Evolutionary conservation across 2,329 filamentous ascomycete genomes (phyloP).

Genomic region (Monilinia polystroma): DNA sequence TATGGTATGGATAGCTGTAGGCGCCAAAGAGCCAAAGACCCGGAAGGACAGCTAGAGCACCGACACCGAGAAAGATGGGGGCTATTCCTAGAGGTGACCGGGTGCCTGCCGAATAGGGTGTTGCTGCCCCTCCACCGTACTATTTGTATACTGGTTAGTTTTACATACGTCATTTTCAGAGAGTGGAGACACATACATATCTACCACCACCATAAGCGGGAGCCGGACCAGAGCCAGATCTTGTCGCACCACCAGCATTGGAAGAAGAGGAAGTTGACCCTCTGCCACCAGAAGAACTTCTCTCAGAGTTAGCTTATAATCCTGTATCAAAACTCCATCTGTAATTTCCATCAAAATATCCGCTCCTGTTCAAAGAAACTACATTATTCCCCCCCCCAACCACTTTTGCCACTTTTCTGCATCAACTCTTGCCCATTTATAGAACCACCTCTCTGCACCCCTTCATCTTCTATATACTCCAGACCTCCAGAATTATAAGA

Average conservation of each 20-base stretch:
- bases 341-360: background rate
- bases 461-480: background rate
- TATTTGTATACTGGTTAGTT: background rate
- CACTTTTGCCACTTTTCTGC: background rate
- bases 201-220: conserved; percentile 60
- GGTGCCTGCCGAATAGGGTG: conserved; percentile 60
- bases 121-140: conserved; percentile 63
- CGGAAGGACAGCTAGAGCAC: conserved; percentile 45
- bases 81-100: conserved; percentile 52
- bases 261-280: conserved; percentile 33
- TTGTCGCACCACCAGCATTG: conserved; percentile 51
- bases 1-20: conserved; percentile 58
- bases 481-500: conserved; percentile 19
- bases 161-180: background rate
- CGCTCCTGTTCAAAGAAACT: background rate
- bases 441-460: background rate
- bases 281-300: conserved; percentile 32
- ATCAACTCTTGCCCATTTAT: background rate
- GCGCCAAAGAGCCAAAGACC: conserved; percentile 64
- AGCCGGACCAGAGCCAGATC: conserved; percentile 55
- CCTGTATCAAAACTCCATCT: background rate
- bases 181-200: conserved; percentile 41
- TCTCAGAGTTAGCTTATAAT: conserved; percentile 11
- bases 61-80: conserved; percentile 52
- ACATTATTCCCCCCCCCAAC: background rate